phyloP scores from a whole-genome alignment of 169 alveolate species.

The Cytauxzoon felis region DNA sequence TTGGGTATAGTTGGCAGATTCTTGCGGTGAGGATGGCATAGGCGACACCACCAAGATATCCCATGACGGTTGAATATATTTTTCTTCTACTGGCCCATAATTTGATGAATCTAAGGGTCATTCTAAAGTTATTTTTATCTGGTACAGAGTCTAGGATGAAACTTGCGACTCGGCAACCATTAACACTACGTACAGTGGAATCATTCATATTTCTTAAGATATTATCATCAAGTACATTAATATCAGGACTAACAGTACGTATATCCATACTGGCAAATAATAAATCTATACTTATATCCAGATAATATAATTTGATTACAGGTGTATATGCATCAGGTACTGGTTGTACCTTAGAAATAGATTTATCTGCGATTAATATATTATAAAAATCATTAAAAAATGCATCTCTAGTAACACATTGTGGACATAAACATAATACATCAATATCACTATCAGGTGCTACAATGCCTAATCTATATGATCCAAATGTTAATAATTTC shows the following conservation, averaged over 20 bases:
- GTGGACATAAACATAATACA: constrained; percentile 95
- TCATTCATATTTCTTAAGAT: constrained; percentile 81
- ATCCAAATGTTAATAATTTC: constrained; percentile 91
- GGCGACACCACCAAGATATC: constrained; percentile 97
- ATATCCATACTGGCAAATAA: constrained; percentile 91
- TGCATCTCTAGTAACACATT: constrained; percentile 89
- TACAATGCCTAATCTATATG: constrained; percentile 95
- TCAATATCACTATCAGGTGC: constrained; percentile 97
- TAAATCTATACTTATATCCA: constrained; percentile 94
- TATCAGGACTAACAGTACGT: constrained; percentile 75
- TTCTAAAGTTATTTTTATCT: constrained; percentile 84
- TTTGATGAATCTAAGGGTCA: constrained; percentile 91
- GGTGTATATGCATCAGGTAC: constrained; percentile 97
- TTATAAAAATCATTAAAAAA: constrained; percentile 86
- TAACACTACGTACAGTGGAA: constrained; percentile 84
- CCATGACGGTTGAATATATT: constrained; percentile 95
- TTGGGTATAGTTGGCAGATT: constrained; percentile 93
- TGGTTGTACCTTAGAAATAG: constrained; percentile 87
- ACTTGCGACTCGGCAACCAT: constrained; percentile 95
- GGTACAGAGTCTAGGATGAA: constrained; percentile 90
- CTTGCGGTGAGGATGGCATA: constrained; percentile 98
- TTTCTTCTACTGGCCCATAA: constrained; percentile 97
- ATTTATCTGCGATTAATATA: constrained; percentile 84
- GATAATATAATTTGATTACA: constrained; percentile 87
- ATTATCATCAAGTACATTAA: constrained; percentile 79